Evolutionary conservation across 2,329 filamentous ascomycete genomes (phyloP).

Genomic region (Phaeosphaeriaceae sp.): DNA sequence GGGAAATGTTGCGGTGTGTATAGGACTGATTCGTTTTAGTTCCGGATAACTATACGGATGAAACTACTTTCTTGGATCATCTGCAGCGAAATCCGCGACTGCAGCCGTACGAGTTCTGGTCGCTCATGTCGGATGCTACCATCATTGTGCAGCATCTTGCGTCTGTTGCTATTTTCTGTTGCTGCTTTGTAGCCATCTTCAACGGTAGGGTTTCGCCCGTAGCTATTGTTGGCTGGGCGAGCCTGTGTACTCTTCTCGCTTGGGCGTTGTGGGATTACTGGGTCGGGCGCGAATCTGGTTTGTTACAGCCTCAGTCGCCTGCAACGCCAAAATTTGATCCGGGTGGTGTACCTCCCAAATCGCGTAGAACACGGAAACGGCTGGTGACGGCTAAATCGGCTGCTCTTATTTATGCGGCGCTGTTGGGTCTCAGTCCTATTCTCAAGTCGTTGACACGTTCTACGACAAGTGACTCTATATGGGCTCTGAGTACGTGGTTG

Average conservation of each 20-base stretch:
- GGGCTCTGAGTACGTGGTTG: constrained; percentile 94
- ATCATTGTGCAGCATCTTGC: constrained; percentile 97
- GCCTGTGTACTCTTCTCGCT: constrained; percentile 79
- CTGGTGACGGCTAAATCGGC: constrained; percentile 90
- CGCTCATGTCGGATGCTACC: constrained; percentile 89
- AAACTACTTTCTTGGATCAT: constrained; percentile 94
- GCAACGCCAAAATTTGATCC: not conserved
- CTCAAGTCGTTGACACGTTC: constrained; percentile 95
- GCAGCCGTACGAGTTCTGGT: constrained; percentile 98
- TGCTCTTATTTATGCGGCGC: constrained; percentile 87
- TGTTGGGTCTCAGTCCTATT: constrained; percentile 91
- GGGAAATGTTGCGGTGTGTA: not conserved
- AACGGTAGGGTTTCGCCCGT: constrained; percentile 86
- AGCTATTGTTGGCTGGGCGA: constrained; percentile 86
- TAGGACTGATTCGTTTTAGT: constrained; percentile 59
- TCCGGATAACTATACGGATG: constrained; percentile 98
- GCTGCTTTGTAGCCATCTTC: constrained; percentile 90
- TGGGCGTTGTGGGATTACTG: constrained; percentile 94
- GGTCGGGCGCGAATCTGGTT: constrained; percentile 69
- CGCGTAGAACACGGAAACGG: constrained; percentile 65
- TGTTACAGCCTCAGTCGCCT: constrained; percentile 54
- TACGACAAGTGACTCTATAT: constrained; percentile 93
- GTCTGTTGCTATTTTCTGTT: constrained; percentile 91
- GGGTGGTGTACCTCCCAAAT: constrained; percentile 23
- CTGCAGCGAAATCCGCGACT: constrained; percentile 92